A percentile compares a stretch with the other conserved stretches of the same genome.
These are phyloP conservation scores for Cytospora mali DNA, from an alignment of 2,329 filamentous ascomycete species.

Conservation along the genomic window DNA sequence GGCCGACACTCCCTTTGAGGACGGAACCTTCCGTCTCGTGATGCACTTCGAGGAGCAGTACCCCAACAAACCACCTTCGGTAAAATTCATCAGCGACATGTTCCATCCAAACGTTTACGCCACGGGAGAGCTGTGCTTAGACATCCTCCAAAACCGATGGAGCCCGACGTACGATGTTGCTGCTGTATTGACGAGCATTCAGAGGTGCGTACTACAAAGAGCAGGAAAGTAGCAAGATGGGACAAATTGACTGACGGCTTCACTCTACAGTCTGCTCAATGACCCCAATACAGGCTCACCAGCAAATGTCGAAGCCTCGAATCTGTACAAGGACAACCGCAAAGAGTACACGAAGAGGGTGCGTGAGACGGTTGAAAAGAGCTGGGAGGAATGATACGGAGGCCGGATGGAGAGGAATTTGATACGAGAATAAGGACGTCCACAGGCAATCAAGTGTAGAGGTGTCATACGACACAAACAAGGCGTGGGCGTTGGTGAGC, in stretches of 20 bases:
- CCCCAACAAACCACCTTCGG: slow-evolving; percentile 94
- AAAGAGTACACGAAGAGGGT: slow-evolving; percentile 96
- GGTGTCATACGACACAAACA: background rate
- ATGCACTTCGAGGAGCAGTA: slow-evolving; percentile 99
- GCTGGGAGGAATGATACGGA: slow-evolving; percentile 80
- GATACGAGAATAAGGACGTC: background rate
- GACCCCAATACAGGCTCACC: slow-evolving; percentile 98
- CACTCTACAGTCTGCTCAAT: slow-evolving; percentile 74
- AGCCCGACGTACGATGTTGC: slow-evolving; percentile 98
- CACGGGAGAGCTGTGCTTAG: slow-evolving; percentile 92
- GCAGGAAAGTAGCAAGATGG: background rate
- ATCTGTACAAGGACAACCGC: slow-evolving; percentile 96
- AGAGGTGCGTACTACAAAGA: slow-evolving; percentile 65
- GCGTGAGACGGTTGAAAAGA: slow-evolving; percentile 96
- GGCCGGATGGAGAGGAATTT: background rate
- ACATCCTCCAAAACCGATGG: slow-evolving; percentile 98
- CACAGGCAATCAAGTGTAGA: background rate
- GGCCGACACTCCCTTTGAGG: slow-evolving; percentile 95
- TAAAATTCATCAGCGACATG: slow-evolving; percentile 99
- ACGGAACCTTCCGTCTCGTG: slow-evolving; percentile 94
- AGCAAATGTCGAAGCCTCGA: slow-evolving; percentile 96
- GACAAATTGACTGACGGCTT: slow-evolving; percentile 33
- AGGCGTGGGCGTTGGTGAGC: background rate
- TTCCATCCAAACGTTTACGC: slow-evolving; percentile 99
- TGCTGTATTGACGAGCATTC: slow-evolving; percentile 94